Evolutionary conservation across 2,329 filamentous ascomycete genomes (phyloP), one percentile per base, ranked within the genome.

Genomic region (Ascochyta fabae): DNA sequence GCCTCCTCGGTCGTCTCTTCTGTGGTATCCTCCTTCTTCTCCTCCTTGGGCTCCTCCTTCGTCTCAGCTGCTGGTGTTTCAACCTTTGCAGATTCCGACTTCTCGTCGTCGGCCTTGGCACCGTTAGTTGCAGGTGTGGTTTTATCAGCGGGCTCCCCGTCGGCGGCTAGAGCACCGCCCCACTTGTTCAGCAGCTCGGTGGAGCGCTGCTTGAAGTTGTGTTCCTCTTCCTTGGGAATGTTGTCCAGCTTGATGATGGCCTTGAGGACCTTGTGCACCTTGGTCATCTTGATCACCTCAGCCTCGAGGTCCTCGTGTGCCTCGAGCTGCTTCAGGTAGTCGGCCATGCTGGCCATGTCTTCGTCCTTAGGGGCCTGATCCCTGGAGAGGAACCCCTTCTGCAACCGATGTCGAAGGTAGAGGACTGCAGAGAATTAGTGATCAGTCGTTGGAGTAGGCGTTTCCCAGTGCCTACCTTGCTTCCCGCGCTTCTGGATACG

Each of bases 231-330:
- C 58, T 88, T 88, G 1, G 73, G 73, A 65, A 99, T 96, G 3
- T 83, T 83, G 39, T 88, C 84, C 8, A 99, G 82, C 80, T 96
- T 97, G 68, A 97, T 81, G 64, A 99, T 95, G 4, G 89, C 92
- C 80, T 96, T 96, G 53, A 99, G 84, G 10, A 99, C 94, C 80
- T 99, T 99, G 86, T 98, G 94, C 77, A 99, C 97, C 83, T 98
- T 99, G 59, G 95, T 99, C 13, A 81, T 82, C 61, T 91, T 87
- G 69, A 98, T 96, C 67, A 97, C 95, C 63, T 87, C 87, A 27
- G 90, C 91, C 73, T 98, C 94, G 4, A 98, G 85, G 62, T 96
- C 90, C 1, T 86, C 75, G 82, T 86, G 88, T 7, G 82, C 85
- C 78, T 99, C 95, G 6, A 99, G 85, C 75, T 96, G 91, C 27